Conservation (phyloP, 140 eudicot genomes). For the Flaveria floridana region DNA sequence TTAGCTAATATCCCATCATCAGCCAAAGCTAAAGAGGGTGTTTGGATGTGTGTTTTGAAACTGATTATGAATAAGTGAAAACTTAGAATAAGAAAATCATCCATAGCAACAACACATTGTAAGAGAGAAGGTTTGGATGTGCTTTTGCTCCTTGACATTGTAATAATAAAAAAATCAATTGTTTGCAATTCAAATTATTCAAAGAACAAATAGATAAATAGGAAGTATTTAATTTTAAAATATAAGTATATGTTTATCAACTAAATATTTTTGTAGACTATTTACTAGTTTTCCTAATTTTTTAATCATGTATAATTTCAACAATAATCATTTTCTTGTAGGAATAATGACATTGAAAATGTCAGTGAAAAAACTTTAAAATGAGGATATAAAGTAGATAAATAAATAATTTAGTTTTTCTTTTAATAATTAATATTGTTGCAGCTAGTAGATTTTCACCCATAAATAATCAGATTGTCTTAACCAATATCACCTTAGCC, state of each 20-base stretch:
- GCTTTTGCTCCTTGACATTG: slow-evolving; percentile 7
- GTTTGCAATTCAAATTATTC: not conserved
- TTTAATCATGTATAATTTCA: not conserved
- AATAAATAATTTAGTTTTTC: not conserved
- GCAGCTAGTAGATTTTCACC: not conserved
- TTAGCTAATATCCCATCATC: not conserved
- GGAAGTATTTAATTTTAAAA: not conserved
- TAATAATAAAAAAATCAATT: not conserved
- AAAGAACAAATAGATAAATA: not conserved
- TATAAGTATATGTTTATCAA: not conserved
- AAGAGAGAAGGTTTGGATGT: not conserved
- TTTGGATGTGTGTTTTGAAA: slow-evolving; percentile 20
- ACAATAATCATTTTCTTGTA: not conserved
- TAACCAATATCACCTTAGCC: not conserved
- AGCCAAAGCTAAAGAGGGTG: not conserved
- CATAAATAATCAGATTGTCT: not conserved
- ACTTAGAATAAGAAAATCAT: no score
- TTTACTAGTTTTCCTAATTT: not conserved
- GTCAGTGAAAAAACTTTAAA: not conserved
- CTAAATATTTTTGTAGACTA: not conserved
- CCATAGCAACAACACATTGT: not conserved
- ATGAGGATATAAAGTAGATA: not conserved
- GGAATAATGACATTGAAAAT: not conserved
- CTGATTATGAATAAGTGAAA: not conserved
- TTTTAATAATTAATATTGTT: not conserved